A percentile compares a stretch with the other conserved stretches of the same genome.
These are phyloP conservation scores for Saraca asoca DNA, from an alignment of 331 rosid genomes.

Conservation along the genomic window DNA sequence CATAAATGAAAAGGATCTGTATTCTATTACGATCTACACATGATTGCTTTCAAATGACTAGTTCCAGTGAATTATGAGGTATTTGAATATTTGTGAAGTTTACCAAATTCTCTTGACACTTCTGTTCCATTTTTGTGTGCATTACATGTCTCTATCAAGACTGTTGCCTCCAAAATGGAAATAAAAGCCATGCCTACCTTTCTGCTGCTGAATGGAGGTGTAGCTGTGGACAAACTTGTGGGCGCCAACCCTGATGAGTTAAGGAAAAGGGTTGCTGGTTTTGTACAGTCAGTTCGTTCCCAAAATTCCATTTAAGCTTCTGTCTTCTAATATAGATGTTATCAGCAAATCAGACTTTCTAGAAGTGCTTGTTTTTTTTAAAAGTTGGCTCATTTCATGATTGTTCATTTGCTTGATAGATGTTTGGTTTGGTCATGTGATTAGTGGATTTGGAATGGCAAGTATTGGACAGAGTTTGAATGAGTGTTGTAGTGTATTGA, in stretches of 20 bases:
- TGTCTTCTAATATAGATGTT: no score
- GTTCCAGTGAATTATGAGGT: no score
- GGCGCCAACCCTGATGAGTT: conserved; percentile 62
- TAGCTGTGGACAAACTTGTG: conserved; percentile 46
- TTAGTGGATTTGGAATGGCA: conserved; percentile 4
- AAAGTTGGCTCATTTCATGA: background rate
- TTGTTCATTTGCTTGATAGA: background rate
- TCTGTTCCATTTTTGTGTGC: conserved; percentile 1
- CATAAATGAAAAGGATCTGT: no score
- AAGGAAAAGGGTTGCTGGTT: conserved; percentile 47
- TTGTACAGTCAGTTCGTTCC: conserved; percentile 38
- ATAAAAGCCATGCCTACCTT: conserved; percentile 63
- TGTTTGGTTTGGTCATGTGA: conserved; percentile 26
- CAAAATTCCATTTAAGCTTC: background rate
- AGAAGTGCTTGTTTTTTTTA: background rate
- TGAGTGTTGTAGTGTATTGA: conserved; percentile 8
- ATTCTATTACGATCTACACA: no score
- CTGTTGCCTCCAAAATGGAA: conserved; percentile 52
- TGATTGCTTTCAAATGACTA: no score
- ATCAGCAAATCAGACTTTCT: background rate
- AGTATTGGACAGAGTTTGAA: background rate
- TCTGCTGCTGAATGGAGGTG: conserved; percentile 50
- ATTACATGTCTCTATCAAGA: conserved; percentile 37
- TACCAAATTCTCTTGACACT: background rate
- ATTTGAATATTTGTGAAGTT: conserved; percentile 4